phyloP scores from a whole-genome alignment of 768 basidiomycete genomes.

The Krasilnikovozyma curviuscula region DNA sequence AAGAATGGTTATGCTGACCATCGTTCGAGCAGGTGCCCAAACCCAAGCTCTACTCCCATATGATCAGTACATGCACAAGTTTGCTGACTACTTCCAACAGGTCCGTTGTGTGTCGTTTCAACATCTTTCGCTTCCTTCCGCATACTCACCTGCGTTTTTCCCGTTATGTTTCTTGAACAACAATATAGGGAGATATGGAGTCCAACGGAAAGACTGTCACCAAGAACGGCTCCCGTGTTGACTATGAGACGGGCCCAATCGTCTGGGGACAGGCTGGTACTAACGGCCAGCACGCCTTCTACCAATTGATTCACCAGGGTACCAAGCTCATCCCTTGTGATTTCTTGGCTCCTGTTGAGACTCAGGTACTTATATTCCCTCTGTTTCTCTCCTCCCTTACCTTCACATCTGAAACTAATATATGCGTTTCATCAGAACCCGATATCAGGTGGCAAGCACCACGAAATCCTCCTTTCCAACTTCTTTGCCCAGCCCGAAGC shows the following conservation, averaged over 20 bases:
- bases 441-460: slow-evolving; percentile 65
- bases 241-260: slow-evolving; percentile 98
- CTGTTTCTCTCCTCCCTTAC: background rate
- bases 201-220: slow-evolving; percentile 95
- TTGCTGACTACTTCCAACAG: slow-evolving; percentile 99
- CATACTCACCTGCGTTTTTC: background rate
- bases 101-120: slow-evolving; percentile 19
- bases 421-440: slow-evolving; percentile 42
- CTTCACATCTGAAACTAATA: slow-evolving; percentile 16
- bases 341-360: slow-evolving; percentile 73
- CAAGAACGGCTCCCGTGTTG: slow-evolving; percentile 74
- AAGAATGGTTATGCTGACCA: background rate
- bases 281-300: slow-evolving; percentile 91
- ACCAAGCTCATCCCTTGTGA: slow-evolving; percentile 47
- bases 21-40: slow-evolving; percentile 44
- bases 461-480: slow-evolving; percentile 91
- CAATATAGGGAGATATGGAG: slow-evolving; percentile 78
- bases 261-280: slow-evolving; percentile 98
- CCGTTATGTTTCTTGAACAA: background rate
- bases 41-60: slow-evolving; percentile 90
- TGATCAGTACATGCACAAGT: slow-evolving; percentile 97
- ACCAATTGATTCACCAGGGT: slow-evolving; percentile 50
- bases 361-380: slow-evolving; percentile 30
- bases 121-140: background rate
- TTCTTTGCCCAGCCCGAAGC: slow-evolving; percentile 97